phyloP scores from a whole-genome alignment of 148 eudicot genomes.

The Vaccinium corymbosum region DNA sequence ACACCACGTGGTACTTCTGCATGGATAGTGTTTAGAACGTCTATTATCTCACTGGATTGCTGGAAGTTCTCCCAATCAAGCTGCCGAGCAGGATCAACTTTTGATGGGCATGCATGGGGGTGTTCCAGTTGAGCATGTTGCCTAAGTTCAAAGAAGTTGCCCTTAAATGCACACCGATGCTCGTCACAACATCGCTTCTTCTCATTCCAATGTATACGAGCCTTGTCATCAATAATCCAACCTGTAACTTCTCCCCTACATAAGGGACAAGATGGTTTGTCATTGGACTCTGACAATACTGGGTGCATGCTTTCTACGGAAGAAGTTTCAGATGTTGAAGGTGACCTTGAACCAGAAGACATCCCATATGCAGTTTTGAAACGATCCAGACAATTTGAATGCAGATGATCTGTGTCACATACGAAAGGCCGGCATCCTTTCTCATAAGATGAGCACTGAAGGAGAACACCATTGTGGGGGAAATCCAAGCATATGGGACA shows the following conservation, averaged over 20 bases:
- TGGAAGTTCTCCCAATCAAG: constrained; percentile 97
- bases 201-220: constrained; percentile 56
- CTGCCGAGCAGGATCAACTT: constrained; percentile 79
- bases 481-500: constrained; percentile 94
- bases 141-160: constrained; percentile 70
- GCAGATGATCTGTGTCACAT: constrained; percentile 89
- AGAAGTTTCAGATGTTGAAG: constrained; percentile 29
- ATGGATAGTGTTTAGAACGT: constrained; percentile 89
- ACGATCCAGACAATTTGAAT: constrained; percentile 90
- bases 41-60: constrained; percentile 88
- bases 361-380: constrained; percentile 71
- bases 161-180: constrained; percentile 57
- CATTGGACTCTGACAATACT: constrained; percentile 29
- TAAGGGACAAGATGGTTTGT: constrained; percentile 76
- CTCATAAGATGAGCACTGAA: constrained; percentile 82
- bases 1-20: constrained; percentile 93
- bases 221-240: constrained; percentile 57
- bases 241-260: constrained; percentile 92
- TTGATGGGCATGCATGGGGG: constrained; percentile 82
- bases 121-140: constrained; percentile 78
- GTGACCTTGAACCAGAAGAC: constrained; percentile 41
- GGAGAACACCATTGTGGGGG: constrained; percentile 89
- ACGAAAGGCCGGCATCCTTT: constrained; percentile 88
- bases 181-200: constrained; percentile 76
- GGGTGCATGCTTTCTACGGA: constrained; percentile 27